phyloP scores from a whole-genome alignment of 371 early-diverging fungal species.

The Fennellomyces sp. region DNA sequence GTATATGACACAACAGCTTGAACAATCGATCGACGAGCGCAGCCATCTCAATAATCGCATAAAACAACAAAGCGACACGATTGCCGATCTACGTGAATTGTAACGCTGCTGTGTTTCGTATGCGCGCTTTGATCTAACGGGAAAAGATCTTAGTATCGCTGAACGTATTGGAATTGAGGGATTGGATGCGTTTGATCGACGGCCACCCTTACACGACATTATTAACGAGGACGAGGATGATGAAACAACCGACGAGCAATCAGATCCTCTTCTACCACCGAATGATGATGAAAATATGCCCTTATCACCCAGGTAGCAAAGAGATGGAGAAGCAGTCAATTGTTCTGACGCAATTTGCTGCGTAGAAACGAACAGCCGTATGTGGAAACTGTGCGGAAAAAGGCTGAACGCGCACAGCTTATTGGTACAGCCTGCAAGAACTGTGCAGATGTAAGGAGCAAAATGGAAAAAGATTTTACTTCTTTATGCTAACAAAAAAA shows the following conservation, averaged over 20 bases:
- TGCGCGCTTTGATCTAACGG: no score
- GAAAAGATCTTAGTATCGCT: no score
- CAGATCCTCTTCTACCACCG: background rate
- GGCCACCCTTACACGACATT: background rate
- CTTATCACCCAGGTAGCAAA: background rate
- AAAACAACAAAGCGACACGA: background rate
- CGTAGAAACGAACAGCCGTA: background rate
- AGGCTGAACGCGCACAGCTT: constrained; percentile 1
- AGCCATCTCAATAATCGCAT: background rate
- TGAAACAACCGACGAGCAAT: background rate
- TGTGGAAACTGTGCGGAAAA: background rate
- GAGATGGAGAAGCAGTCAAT: no score
- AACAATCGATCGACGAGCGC: no score
- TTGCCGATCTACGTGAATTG: background rate
- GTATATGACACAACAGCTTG: background rate
- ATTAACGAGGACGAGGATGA: background rate
- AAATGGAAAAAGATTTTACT: no score
- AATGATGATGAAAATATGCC: background rate
- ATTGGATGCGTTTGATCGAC: background rate
- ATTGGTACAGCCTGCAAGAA: background rate
- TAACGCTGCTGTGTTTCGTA: no score
- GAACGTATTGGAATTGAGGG: background rate
- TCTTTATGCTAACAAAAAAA: background rate
- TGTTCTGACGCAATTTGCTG: no score
- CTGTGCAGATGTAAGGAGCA: background rate